Evolutionary conservation across 2,329 filamentous ascomycete genomes (phyloP), one percentile per base, ranked within the genome.

Genomic region (Neurospora sp.): DNA sequence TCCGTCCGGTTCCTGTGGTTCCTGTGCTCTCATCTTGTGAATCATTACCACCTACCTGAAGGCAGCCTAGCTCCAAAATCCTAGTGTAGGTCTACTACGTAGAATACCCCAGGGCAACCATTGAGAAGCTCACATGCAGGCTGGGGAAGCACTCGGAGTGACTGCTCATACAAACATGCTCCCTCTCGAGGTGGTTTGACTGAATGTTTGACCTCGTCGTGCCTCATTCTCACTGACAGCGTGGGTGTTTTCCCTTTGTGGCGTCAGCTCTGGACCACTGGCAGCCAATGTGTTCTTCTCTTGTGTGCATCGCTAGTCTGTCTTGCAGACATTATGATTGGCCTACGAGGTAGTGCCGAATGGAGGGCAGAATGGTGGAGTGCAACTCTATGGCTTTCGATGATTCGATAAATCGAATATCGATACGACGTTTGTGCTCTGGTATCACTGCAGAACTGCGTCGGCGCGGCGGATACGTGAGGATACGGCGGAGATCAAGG

Each of bases 1-100:
- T 37, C 65, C 66, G 67, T 68, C 46, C 43, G 37, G 57, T 62
- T 68, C 52, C 52, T 62, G 52, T 28, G 52, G 52, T 62, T 62
- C 52, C 52, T 33, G 52, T 62, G 52, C 23, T 62, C 52, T 62
- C 52, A 62, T 62, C 52, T 28, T 62, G 52, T 62, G 52, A 62
- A 62, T 62, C 15, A 62, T 36, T 62, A 62, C 52, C 52, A 33
- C 52, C 52, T 62, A 62, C 52, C 52, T 36, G 15, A 36, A 62
- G 15, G 12, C 52, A 36, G 52, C 52, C 52, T 36, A 62, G 52
- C 28, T 62, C 52, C 52, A 36, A 57, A 33, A 57, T 33, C 52
- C 23, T 36, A 8, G 33, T 36, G 33, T 36, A 36, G 33, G 33
- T 36, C 33, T 33, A 17, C 23, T 33, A 15, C 52, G 52, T 2